Evolutionary conservation across 495 filamentous ascomycete species (phyloP).

Genomic region (Gamarada debralockiae): DNA sequence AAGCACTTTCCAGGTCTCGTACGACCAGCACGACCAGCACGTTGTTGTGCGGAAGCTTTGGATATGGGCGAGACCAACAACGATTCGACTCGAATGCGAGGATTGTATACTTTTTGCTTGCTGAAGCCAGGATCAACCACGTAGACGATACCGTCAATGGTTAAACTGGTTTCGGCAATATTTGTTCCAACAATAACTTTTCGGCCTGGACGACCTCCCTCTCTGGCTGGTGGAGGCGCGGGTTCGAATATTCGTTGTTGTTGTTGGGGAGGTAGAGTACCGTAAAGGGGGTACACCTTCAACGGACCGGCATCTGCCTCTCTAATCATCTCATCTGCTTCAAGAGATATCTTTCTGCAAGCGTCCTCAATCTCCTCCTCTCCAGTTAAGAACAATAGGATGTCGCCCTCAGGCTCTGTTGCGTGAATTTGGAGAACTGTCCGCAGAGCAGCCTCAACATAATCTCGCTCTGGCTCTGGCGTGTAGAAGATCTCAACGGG

Average conservation of each 20-base stretch:
- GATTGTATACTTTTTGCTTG: constrained; percentile 99
- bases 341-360: constrained; percentile 81
- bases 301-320: constrained; percentile 90
- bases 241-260: constrained; percentile 95
- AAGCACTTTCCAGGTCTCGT: constrained; percentile 97
- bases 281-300: constrained; percentile 90
- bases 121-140: constrained; percentile 98
- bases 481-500: constrained; percentile 99
- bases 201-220: constrained; percentile 81
- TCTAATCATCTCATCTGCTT: constrained; percentile 84
- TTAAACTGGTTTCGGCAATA: constrained; percentile 95
- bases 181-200: constrained; percentile 96
- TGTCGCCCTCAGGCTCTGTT: constrained; percentile 88
- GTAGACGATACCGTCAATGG: constrained; percentile 98
- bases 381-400: constrained; percentile 93
- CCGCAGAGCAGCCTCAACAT: constrained; percentile 89
- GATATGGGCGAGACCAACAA: constrained; percentile 94
- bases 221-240: constrained; percentile 65
- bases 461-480: constrained; percentile 92
- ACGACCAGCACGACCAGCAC: constrained; percentile 98
- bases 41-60: constrained; percentile 96
- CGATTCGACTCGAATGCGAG: constrained; percentile 92
- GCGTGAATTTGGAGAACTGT: constrained; percentile 97
- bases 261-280: constrained; percentile 83
- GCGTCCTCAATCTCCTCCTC: constrained; percentile 99